These are phyloP conservation scores for Casaregolazyma suthepensis DNA, from an alignment of 1,139 yeast species.

Conservation along the genomic window DNA sequence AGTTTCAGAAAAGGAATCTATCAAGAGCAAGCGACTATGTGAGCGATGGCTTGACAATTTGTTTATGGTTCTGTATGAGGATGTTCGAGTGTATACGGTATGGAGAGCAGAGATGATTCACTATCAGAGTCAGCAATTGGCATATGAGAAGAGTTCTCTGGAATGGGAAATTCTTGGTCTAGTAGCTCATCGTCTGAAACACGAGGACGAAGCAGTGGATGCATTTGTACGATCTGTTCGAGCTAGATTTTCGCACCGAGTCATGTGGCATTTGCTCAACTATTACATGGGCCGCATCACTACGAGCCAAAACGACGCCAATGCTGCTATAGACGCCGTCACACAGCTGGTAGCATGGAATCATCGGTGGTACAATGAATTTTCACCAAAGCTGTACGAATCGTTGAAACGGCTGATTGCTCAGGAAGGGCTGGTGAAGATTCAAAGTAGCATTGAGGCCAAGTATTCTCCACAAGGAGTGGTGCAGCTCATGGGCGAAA, in stretches of 20 bases:
- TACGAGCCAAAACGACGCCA: slow-evolving; percentile 18
- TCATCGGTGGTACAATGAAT: slow-evolving; percentile 95
- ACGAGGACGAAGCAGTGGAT: slow-evolving; percentile 70
- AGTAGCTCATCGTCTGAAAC: slow-evolving; percentile 72
- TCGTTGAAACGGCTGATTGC: slow-evolving; percentile 57
- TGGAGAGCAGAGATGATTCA: slow-evolving; percentile 92
- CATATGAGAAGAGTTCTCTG: slow-evolving; percentile 68
- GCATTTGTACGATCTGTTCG: slow-evolving; percentile 71
- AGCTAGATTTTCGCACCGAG: slow-evolving; percentile 76
- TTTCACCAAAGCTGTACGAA: slow-evolving; percentile 59
- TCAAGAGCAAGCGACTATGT: slow-evolving; percentile 64
- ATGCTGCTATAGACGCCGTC: slow-evolving; percentile 59
- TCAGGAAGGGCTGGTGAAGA: slow-evolving; percentile 72
- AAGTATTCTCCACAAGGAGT: slow-evolving; percentile 62
- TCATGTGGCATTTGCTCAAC: slow-evolving; percentile 68
- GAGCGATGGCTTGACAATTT: slow-evolving; percentile 93
- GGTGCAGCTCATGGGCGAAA: slow-evolving; percentile 51
- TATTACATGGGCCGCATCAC: slow-evolving; percentile 41
- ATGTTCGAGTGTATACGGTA: slow-evolving; percentile 73
- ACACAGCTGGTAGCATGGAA: slow-evolving; percentile 87
- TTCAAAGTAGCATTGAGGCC: slow-evolving; percentile 71
- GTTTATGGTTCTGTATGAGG: slow-evolving; percentile 82
- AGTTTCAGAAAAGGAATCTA: slow-evolving; percentile 4
- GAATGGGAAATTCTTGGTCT: slow-evolving; percentile 94
- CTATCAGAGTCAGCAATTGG: slow-evolving; percentile 68